A percentile compares a stretch with the other conserved stretches of the same genome.
phyloP scores from a whole-genome alignment of 2,329 filamentous ascomycete species.

The Raffaelea arxii region DNA sequence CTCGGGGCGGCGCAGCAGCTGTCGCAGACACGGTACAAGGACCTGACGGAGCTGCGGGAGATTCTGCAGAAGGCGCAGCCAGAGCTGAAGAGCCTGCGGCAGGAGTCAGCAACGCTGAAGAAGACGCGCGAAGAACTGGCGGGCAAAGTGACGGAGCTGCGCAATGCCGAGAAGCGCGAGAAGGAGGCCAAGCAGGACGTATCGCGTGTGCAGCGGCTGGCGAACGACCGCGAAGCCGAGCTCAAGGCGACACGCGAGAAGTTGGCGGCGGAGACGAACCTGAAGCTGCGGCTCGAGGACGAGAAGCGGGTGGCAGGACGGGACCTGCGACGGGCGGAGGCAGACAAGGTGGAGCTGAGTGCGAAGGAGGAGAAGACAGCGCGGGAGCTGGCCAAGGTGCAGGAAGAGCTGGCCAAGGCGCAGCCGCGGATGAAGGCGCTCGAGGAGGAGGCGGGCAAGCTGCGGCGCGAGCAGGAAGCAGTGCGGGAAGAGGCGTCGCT shows the following conservation, averaged over 20 bases:
- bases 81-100: constrained; percentile 68
- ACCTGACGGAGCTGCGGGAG: constrained; percentile 70
- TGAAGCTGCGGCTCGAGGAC: constrained; percentile 67
- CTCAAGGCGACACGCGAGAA: constrained; percentile 71
- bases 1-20: constrained; percentile 78
- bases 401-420: constrained; percentile 63
- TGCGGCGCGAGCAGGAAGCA: constrained; percentile 57
- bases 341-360: constrained; percentile 67
- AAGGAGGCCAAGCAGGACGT: constrained; percentile 73
- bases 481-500: constrained; percentile 74
- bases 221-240: constrained; percentile 67
- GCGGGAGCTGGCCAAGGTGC: constrained; percentile 59
- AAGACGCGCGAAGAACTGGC: constrained; percentile 64
- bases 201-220: constrained; percentile 56
- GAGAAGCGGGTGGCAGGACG: constrained; percentile 63
- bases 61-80: constrained; percentile 77
- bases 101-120: constrained; percentile 68
- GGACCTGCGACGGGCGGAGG: constrained; percentile 68
- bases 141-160: constrained; percentile 48
- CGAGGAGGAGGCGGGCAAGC: constrained; percentile 61
- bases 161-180: constrained; percentile 70
- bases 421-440: constrained; percentile 54
- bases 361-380: constrained; percentile 62
- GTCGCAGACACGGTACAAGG: constrained; percentile 79
- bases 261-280: constrained; percentile 62